A percentile compares a stretch with the other conserved stretches of the same genome.
Evolutionary conservation across 805 yeast species (phyloP).

Genomic region (Novakomyces olei): DNA sequence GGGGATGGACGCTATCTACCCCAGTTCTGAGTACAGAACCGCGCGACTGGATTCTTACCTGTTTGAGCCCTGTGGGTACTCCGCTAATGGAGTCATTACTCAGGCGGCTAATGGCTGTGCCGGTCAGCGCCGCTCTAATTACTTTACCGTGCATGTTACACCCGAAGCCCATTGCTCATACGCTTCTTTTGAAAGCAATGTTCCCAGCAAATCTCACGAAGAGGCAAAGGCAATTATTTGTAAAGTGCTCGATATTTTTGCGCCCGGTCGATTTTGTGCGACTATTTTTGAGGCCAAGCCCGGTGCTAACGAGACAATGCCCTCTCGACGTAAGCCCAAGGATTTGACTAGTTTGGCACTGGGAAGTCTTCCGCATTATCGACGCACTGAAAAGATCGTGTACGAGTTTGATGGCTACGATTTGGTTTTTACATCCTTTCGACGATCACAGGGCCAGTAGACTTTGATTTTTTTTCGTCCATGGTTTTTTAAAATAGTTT

Average conservation of each 20-base stretch:
- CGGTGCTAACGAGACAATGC: background rate
- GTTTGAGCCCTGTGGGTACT: slow-evolving; percentile 84
- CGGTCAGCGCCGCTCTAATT: slow-evolving; percentile 13
- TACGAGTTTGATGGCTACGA: slow-evolving; percentile 59
- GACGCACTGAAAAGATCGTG: slow-evolving; percentile 40
- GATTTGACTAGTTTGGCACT: slow-evolving; percentile 21
- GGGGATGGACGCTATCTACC: slow-evolving; percentile 32
- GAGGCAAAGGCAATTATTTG: slow-evolving; percentile 21
- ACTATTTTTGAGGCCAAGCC: slow-evolving; percentile 26
- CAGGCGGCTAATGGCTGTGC: slow-evolving; percentile 27
- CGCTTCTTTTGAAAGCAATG: slow-evolving; percentile 87
- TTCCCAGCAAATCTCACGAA: slow-evolving; percentile 20
- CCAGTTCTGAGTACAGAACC: slow-evolving; percentile 17
- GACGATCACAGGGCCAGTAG: too few relatives aligned
- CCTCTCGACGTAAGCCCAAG: slow-evolving; percentile 5
- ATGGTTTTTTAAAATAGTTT: too few relatives aligned
- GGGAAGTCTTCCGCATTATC: too few relatives aligned
- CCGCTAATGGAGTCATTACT: slow-evolving; percentile 59
- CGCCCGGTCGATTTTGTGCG: slow-evolving; percentile 54
- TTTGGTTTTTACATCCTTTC: slow-evolving; percentile 44
- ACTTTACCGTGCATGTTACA: slow-evolving; percentile 77
- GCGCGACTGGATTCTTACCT: slow-evolving; percentile 56
- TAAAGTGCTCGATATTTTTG: slow-evolving; percentile 40
- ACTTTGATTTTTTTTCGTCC: too few relatives aligned
- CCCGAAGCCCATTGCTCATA: slow-evolving; percentile 90